A percentile compares a stretch with the other conserved stretches of the same genome.
Evolutionary conservation across 768 basidiomycete genomes (phyloP).

Genomic region (Boletus subcaerulescens): DNA sequence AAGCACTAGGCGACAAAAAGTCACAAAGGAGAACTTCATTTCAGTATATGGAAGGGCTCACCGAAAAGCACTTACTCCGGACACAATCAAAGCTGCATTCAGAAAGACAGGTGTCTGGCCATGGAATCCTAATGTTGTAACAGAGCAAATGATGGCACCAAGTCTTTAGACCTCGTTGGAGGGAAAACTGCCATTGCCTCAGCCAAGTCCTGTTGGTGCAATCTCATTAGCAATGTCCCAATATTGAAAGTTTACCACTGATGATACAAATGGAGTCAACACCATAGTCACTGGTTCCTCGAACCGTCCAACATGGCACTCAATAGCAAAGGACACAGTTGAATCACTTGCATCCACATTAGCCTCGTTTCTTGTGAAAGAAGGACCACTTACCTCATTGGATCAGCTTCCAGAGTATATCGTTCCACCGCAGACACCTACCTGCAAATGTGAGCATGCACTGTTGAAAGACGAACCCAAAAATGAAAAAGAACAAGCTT

Average conservation of each 20-base stretch:
- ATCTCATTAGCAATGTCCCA: neutral
- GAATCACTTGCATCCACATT: neutral
- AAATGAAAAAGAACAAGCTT: too few relatives aligned
- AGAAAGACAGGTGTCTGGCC: constrained; percentile 29
- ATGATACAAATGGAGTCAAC: neutral
- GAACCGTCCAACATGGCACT: neutral
- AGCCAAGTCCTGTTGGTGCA: constrained; percentile 5
- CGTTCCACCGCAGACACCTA: too few relatives aligned
- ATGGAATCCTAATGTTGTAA: constrained; percentile 3
- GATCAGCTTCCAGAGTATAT: neutral
- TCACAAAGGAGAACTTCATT: too few relatives aligned
- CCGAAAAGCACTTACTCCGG: constrained; percentile 12
- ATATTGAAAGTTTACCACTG: neutral
- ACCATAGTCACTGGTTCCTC: neutral
- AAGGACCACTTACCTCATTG: neutral
- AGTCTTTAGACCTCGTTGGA: constrained; percentile 1
- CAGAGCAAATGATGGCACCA: constrained; percentile 4
- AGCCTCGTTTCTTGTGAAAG: neutral
- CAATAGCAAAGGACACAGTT: neutral
- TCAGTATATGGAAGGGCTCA: too few relatives aligned
- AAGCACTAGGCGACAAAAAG: too few relatives aligned
- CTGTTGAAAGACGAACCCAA: too few relatives aligned
- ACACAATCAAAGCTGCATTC: constrained; percentile 25
- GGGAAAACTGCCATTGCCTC: constrained; percentile 20
- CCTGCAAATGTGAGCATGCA: too few relatives aligned